Percentiles rank a stretch among this genome's conserved stretches.
phyloP scores from a whole-genome alignment of 176 grass and related monocot species.

The Carex scoparia region DNA sequence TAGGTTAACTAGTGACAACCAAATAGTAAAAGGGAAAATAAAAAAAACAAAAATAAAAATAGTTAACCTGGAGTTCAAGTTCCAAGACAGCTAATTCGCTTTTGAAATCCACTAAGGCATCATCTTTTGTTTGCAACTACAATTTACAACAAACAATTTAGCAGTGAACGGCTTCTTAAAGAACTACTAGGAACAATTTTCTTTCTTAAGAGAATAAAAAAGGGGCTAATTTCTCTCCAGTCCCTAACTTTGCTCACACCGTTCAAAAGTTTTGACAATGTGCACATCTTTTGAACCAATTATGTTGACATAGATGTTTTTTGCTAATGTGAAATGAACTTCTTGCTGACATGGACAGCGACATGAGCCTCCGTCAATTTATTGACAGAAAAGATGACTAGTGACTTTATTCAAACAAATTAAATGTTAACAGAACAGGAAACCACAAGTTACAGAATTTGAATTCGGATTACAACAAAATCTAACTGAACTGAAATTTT shows the following conservation, averaged over 20 bases:
- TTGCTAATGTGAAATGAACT: neutral
- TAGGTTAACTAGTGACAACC: neutral
- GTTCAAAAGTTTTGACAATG: neutral
- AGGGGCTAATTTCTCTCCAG: neutral
- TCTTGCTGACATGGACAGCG: neutral
- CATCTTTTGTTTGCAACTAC: constrained; percentile 74
- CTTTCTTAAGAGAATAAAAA: neutral
- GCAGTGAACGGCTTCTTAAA: neutral
- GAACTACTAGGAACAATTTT: neutral
- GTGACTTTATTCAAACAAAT: neutral
- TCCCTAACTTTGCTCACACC: neutral
- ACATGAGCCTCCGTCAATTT: neutral
- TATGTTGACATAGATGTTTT: neutral
- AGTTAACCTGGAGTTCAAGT: constrained; percentile 81
- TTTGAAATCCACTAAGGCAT: constrained; percentile 59
- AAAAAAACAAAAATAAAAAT: constrained; percentile 21
- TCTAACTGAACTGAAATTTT: neutral
- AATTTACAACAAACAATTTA: constrained; percentile 23
- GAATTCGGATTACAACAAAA: neutral
- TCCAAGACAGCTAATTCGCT: constrained; percentile 89
- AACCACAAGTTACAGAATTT: neutral
- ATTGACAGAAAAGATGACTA: neutral
- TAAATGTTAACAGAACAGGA: neutral
- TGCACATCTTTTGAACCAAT: neutral
- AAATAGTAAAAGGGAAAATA: neutral